Conservation (phyloP, 495 filamentous ascomycete species). For the Talaromyces liani region DNA sequence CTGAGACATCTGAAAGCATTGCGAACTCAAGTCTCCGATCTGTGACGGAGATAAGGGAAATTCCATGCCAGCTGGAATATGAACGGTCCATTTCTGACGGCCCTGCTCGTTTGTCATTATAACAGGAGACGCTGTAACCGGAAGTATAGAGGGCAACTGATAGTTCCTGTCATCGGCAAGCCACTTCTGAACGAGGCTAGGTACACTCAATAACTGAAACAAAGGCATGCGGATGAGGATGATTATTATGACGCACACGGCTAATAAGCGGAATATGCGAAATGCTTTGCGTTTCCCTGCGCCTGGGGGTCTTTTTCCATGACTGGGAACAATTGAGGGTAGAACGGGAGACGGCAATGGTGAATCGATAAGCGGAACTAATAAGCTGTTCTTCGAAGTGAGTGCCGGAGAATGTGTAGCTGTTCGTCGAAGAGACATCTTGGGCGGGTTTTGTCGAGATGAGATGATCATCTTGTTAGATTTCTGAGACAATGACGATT, state of each 20-base stretch:
- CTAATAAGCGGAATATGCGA: conserved; percentile 35
- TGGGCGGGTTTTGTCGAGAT: conserved; percentile 14
- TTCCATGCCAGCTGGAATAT: conserved; percentile 47
- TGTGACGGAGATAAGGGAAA: conserved; percentile 54
- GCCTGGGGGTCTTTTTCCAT: conserved; percentile 39
- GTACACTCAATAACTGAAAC: background rate
- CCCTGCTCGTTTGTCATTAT: conserved; percentile 17
- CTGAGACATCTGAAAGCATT: conserved; percentile 46
- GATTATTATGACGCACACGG: conserved; percentile 32
- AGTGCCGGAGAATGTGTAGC: conserved; percentile 8
- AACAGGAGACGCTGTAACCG: background rate
- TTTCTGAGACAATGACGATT: background rate
- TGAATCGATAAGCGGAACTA: conserved; percentile 39
- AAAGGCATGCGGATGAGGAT: conserved; percentile 7
- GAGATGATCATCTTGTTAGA: conserved; percentile 14
- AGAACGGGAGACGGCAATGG: conserved; percentile 58
- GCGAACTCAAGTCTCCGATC: conserved; percentile 53
- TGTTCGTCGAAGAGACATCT: conserved; percentile 13
- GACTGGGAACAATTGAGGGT: conserved; percentile 55
- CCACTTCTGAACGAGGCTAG: background rate
- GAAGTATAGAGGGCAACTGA: background rate
- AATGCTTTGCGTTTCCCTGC: conserved; percentile 41
- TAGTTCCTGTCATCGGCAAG: background rate
- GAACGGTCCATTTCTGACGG: conserved; percentile 58
- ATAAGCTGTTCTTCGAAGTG: conserved; percentile 6